Evolutionary conservation across 75 land plant genomes (phyloP), one percentile per base, ranked within the genome.

Genomic region (Picea sitchensis): DNA sequence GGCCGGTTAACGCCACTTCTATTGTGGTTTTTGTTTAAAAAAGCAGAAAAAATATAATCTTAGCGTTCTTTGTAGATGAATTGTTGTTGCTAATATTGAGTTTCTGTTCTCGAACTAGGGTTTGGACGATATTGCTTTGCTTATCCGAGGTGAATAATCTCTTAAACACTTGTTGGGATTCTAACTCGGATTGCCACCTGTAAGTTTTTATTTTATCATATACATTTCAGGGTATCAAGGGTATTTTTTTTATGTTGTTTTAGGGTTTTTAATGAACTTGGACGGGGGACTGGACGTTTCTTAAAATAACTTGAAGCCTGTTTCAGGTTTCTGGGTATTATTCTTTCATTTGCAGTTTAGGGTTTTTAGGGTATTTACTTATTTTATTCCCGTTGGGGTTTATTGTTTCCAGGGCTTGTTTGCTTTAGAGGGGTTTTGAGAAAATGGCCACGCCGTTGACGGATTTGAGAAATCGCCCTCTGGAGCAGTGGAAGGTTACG

Each of bases 401-500:
- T 47, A 0, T 44, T 73, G 30, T 15, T 44, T 47, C 41, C 9
- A 54, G 57, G 59, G 59, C 1, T n/a, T 73, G 4, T 74, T 26
- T 74, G 23, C 44, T 30, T 18, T 61, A 18, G 6, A 18, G 63
- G 63, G 63, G 76, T n/a, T n/a, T 38, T 73, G 15, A 21, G 56
- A 84, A 77, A 69, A 92, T 91, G 95, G 84, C 93, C 18, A 82
- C 91, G 2, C 86, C 80, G 9, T 82, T 84, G 80, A 67, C 85
- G 14, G 81, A 86, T 61, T 89, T 89, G n/a, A 87, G 81, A 17
- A 86, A 88, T 75, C 72, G 88, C 61, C 91, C 98, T 12, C 84
- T 96, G 77, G 98, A 95, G 80, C 94, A 93, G 79, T 94, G 93
- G 93, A 97, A 89, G 87, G 98, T 95, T 26, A 90, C 98, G 11